Evolutionary conservation across 2,329 filamentous ascomycete species (phyloP), one percentile per base, ranked within the genome.

Genomic region (Anthostomella pinea): DNA sequence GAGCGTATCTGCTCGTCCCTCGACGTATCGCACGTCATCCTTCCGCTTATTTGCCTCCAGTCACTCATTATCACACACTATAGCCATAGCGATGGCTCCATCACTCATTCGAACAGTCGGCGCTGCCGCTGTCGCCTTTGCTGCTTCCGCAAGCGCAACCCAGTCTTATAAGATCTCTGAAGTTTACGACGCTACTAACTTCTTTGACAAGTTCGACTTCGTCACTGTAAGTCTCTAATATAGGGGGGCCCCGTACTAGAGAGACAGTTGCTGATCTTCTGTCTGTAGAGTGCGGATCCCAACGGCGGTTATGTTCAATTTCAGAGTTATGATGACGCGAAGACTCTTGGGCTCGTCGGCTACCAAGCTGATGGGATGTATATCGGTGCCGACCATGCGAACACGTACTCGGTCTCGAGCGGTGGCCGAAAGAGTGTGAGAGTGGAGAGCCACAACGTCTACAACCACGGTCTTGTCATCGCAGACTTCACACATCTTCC

Each of bases 401-500:
- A 42, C n/a, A 54, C 58, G 3, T 38, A 48, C 20, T 43, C 6
- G 28, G 32, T 31, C 38, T 35, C 6, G 52, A 58, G 33, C 38
- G 51, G 6, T 21, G 69, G 68, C 26, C 66, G 74, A 14, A 63
- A 62, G 45, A 85, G 80, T 48, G 77, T 89, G 19, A 73, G 85
- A 23, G 58, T 89, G 11, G 74, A 79, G 43, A 85, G 81, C 56
- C 79, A 72, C 39, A 69, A 71, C 31, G 57, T 62, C 6, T 89
- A 83, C 64, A 77, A 70, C 44, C 70, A 79, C 39, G 84, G 81
- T 17, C 75, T 88, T 18, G 74, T 88, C 52, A 77, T 89, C 27
- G 68, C 82, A 28, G 79, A 87, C 54, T 76, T 88, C 46, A 69
- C 66, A 10, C 83, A 88, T 52, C 79, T 89, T 64, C 84, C 85